Evolutionary conservation across 371 early-diverging fungal genomes (phyloP), one percentile per base, ranked within the genome.

Genomic region (Lichtheimia hyalospora): DNA sequence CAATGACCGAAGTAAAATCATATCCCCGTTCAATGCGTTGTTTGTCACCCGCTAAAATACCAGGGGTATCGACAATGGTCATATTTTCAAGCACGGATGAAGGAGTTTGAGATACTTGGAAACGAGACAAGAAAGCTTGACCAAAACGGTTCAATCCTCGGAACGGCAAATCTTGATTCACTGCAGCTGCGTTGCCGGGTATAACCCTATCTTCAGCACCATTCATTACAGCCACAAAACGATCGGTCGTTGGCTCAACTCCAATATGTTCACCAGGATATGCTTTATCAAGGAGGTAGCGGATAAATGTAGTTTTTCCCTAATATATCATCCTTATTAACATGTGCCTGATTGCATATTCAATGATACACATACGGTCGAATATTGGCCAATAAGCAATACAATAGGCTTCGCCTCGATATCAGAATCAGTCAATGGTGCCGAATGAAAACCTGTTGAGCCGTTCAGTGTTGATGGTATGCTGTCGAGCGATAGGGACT

Each of bases 131-230:
- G 59, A 92, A 94, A 10, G 85, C 82, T 53, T 88, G 86, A n/a
- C 95, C 95, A 60, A 92, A 92, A 46, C 79, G 77, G 57, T 86
- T 80, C 57, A 90, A 69, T 34, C 88, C 92, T 25, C 69, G 77
- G 68, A 94, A 94, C 2, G 94, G 94, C 60, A 93, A 52, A 12
- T 93, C 93, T 46, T 85, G 81, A 5, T 88, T 81, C 15, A 94
- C 93, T 0, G 91, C 93, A 14, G 95, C 95, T 0, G 95, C 95
- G 60, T 94, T 90, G 54, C 95, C 95, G 0, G 94, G 94, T 21
- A 92, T 92, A 6, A 79, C 68, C 5, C 87, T 71, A 13, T 88
- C 84, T 58, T 91, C 90, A 0, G 77, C 58, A 6, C 92, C 89
- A 57, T 83, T 63, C 92, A 93, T 93, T 25, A 94, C 85, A 2